Conservation (phyloP, 2,329 filamentous ascomycete species). For the Talaromyces amestolkiae region DNA sequence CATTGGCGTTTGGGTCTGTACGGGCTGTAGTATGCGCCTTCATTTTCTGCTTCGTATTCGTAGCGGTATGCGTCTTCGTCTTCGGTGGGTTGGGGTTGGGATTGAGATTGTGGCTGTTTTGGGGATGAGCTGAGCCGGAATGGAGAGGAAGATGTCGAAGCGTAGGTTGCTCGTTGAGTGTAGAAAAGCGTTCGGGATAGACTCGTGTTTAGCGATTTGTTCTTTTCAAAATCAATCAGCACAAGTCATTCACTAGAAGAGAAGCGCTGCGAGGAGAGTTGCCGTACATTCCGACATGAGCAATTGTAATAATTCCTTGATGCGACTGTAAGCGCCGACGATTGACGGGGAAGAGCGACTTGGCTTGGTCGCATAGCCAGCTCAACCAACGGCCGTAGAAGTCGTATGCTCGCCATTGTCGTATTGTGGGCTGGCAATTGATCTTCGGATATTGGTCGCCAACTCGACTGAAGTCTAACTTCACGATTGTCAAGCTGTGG, state of each 20-base stretch:
- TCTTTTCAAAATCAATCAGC: background rate
- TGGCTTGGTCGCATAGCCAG: constrained; percentile 3
- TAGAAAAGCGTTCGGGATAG: background rate
- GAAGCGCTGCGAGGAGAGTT: too few relatives aligned
- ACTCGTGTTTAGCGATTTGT: background rate
- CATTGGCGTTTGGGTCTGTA: constrained; percentile 61
- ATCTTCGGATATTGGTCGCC: background rate
- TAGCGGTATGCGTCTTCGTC: background rate
- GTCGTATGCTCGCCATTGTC: constrained; percentile 6
- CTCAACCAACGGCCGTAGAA: background rate
- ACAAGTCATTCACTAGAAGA: background rate
- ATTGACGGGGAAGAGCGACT: background rate
- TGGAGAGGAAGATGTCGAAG: constrained; percentile 13
- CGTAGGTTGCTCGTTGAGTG: constrained; percentile 8
- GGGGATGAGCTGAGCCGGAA: constrained; percentile 12
- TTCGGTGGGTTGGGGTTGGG: background rate
- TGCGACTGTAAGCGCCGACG: constrained; percentile 7
- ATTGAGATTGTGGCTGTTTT: background rate
- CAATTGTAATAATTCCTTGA: constrained; percentile 13
- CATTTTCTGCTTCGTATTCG: constrained; percentile 14
- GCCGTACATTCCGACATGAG: constrained; percentile 8
- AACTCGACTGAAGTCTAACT: background rate
- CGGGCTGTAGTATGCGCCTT: constrained; percentile 51
- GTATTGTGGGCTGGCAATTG: background rate
- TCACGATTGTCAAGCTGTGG: background rate